Evolutionary conservation across 106 monocot species (phyloP).

Genomic region (Allium sativum): DNA sequence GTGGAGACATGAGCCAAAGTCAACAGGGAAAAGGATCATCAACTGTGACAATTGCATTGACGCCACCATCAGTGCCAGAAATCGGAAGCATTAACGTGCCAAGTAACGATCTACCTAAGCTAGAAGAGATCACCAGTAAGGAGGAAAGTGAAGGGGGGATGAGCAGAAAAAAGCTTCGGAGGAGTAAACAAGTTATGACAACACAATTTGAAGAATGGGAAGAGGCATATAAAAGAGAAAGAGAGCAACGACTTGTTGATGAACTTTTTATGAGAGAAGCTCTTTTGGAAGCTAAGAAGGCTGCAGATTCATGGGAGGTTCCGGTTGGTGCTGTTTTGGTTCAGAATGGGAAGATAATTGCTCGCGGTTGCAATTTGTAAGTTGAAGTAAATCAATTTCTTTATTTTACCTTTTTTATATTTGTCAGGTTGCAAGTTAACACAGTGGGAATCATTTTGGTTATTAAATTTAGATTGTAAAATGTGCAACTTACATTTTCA

Average conservation of each 20-base stretch:
- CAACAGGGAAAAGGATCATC: slow-evolving; percentile 11
- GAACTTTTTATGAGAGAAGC: slow-evolving; percentile 96
- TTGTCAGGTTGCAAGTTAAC: too few species aligned
- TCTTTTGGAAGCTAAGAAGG: slow-evolving; percentile 82
- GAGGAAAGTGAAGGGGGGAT: slow-evolving; percentile 33
- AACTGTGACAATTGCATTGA: slow-evolving; percentile 6
- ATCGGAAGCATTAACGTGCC: slow-evolving; percentile 12
- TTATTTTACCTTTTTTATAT: not conserved
- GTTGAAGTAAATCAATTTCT: slow-evolving; percentile 5
- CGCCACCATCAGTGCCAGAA: slow-evolving; percentile 10
- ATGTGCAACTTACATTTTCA: not conserved
- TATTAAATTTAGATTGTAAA: not conserved
- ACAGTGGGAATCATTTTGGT: too few species aligned
- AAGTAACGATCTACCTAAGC: slow-evolving; percentile 1
- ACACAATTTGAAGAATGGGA: slow-evolving; percentile 85
- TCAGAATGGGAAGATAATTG: slow-evolving; percentile 79
- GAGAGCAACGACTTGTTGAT: slow-evolving; percentile 55
- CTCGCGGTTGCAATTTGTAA: slow-evolving; percentile 79
- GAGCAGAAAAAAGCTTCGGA: slow-evolving; percentile 52
- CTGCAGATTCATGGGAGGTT: slow-evolving; percentile 86
- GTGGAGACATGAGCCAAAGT: not conserved
- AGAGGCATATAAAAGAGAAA: slow-evolving; percentile 62
- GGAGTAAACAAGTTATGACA: slow-evolving; percentile 54
- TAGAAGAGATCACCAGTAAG: slow-evolving; percentile 11
- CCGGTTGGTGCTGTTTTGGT: slow-evolving; percentile 93